Evolutionary conservation across 2,329 filamentous ascomycete genomes (phyloP), one percentile per base, ranked within the genome.

Genomic region (Penicillium sp.): DNA sequence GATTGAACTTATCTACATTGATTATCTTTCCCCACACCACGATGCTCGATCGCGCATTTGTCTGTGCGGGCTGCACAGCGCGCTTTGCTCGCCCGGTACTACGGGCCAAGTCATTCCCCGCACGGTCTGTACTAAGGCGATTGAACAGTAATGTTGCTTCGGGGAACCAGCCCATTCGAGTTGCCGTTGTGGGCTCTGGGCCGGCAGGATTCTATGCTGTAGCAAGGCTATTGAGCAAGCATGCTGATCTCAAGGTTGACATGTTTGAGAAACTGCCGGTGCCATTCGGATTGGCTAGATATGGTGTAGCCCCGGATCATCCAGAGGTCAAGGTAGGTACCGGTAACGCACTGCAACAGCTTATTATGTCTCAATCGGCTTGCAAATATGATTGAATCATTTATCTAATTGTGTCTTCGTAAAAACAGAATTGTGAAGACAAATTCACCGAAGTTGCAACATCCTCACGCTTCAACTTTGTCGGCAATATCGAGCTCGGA

Each of bases 251-350:
- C 0, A 82, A 84, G 50, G 84, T 99, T 22, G 93, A 98, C 75
- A 98, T 99, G 93, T 99, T 96, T 71, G 95, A 99, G 76, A 86
- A 91, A 27, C 78, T 98, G 39, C 95, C 95, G 0, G 92, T 96
- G 4, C 95, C 95, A 0, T 99, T 91, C 71, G 95, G 95, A 1
- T 82, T 99, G 54, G 93, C 96, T 49, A 84, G 95, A 54, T 96
- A 95, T 70, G 95, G 95, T 9, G 95, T 99, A 57, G 96, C 95
- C n/a, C 95, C 95, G 5, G 95, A 99, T 73, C 95, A 99, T 76
- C 93, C 95, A 0, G 93, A 99, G 78, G 95, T 99, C 64, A 99
- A 99, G 86, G 91, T 95, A 78, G 58, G 65, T 41, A 16, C 52
- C 13, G n/a, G 19, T 10, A 37, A 19, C 8, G 19, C 27, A 26